Evolutionary conservation across 495 filamentous ascomycete species (phyloP).

Genomic region (Neurospora hispaniola): DNA sequence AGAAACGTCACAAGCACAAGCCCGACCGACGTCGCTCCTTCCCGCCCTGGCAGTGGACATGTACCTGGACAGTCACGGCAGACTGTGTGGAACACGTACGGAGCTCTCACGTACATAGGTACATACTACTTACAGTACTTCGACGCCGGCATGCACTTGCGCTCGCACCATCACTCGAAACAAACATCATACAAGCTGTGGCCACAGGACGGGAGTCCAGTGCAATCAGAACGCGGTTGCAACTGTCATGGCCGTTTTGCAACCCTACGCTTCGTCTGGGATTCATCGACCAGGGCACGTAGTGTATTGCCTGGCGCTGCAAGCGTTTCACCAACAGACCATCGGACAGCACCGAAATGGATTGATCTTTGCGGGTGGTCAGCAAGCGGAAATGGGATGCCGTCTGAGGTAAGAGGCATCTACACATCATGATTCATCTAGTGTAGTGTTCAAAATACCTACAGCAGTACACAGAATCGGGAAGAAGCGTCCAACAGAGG

Average conservation of each 20-base stretch:
- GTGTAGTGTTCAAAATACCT: too few relatives aligned
- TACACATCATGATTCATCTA: background rate
- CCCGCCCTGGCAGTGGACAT: background rate
- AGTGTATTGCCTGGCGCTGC: background rate
- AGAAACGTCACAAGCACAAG: background rate
- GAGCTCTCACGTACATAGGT: background rate
- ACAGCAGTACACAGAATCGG: background rate
- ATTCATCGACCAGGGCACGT: background rate
- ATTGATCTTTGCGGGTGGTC: background rate
- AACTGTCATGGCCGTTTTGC: background rate
- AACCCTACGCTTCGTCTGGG: background rate
- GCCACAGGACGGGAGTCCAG: background rate
- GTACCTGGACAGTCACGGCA: background rate
- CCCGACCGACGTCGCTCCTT: background rate
- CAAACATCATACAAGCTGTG: background rate
- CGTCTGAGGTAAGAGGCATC: background rate
- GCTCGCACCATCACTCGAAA: background rate
- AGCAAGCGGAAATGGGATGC: background rate
- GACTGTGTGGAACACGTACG: background rate
- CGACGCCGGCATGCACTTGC: background rate
- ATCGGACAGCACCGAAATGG: background rate
- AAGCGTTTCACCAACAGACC: background rate
- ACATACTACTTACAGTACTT: background rate
- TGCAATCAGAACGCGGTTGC: background rate
- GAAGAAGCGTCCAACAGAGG: background rate